Conservation (phyloP, 345 rosid genomes). For the Eucalyptus cloeziana region DNA sequence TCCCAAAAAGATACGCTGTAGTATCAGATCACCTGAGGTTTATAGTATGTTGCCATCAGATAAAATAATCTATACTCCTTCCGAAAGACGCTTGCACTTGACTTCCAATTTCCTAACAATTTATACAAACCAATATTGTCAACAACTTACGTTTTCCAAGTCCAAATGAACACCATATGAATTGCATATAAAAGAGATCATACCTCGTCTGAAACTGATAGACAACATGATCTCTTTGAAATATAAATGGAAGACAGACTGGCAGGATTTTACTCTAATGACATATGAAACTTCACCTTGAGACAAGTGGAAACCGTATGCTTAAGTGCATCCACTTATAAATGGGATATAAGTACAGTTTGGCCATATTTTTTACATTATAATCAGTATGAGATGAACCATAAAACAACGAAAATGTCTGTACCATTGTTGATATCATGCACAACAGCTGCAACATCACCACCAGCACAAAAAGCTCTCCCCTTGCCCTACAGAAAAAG, state of each 20-base stretch:
- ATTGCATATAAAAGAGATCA: not conserved
- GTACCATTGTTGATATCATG: conserved; percentile 12
- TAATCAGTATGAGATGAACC: not conserved
- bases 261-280: not conserved
- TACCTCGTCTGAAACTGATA: not conserved
- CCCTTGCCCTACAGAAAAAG: conserved; percentile 41
- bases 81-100: conserved; percentile 31
- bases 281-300: not conserved
- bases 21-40: conserved; percentile 40
- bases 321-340: not conserved
- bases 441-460: conserved; percentile 64
- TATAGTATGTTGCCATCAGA: conserved; percentile 60
- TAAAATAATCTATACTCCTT: conserved; percentile 47
- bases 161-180: not conserved
- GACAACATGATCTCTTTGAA: not conserved
- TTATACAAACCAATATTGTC: not conserved
- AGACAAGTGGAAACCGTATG: not conserved
- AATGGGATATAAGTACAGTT: not conserved
- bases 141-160: not conserved
- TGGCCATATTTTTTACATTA: not conserved
- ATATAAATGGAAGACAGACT: not conserved
- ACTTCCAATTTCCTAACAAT: conserved; percentile 41
- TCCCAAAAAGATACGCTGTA: not conserved
- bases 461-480: conserved; percentile 80
- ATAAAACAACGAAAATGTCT: not conserved